These are phyloP conservation scores for Paxillus ammoniavirescens DNA, from an alignment of 768 basidiomycete genomes.

Conservation along the genomic window DNA sequence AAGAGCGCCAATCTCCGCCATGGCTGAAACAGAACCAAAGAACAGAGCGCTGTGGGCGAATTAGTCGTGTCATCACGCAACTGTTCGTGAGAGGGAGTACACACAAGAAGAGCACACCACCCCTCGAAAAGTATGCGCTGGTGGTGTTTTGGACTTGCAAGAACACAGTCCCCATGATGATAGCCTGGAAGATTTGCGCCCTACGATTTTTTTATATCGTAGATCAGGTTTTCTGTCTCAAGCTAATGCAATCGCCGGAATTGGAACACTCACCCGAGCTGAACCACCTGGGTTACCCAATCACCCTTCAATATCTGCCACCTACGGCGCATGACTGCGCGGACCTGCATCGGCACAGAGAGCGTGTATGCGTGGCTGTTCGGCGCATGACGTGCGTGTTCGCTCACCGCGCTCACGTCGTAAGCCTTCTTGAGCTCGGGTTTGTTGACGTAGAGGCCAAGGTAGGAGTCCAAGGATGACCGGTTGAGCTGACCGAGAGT, in stretches of 20 bases:
- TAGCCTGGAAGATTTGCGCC: constrained; percentile 24
- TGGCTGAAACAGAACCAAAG: constrained; percentile 49
- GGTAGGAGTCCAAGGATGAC: constrained; percentile 47
- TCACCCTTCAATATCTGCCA: constrained; percentile 47
- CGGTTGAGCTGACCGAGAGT: constrained; percentile 40
- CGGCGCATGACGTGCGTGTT: constrained; percentile 47
- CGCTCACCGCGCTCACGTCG: constrained; percentile 44
- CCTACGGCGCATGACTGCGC: constrained; percentile 43
- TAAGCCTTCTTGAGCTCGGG: constrained; percentile 43
- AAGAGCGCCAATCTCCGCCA: constrained; percentile 52
- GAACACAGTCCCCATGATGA: constrained; percentile 39
- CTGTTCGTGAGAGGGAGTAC: constrained; percentile 13
- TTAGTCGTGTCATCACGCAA: neutral
- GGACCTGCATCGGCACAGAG: constrained; percentile 43
- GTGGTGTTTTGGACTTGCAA: constrained; percentile 37
- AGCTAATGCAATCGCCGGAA: constrained; percentile 8
- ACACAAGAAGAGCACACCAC: constrained; percentile 76
- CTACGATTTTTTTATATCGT: constrained; percentile 30
- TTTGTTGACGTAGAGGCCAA: constrained; percentile 42
- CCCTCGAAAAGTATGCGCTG: constrained; percentile 49
- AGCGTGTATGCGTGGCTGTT: constrained; percentile 44
- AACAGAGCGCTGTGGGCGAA: constrained; percentile 37
- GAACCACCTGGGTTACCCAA: constrained; percentile 32
- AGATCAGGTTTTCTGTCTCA: constrained; percentile 1
- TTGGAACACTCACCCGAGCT: constrained; percentile 29